These are phyloP conservation scores for Ophiognomonia clavigignenti-juglandacearum DNA, from an alignment of 2,329 filamentous ascomycete species.

Conservation along the genomic window DNA sequence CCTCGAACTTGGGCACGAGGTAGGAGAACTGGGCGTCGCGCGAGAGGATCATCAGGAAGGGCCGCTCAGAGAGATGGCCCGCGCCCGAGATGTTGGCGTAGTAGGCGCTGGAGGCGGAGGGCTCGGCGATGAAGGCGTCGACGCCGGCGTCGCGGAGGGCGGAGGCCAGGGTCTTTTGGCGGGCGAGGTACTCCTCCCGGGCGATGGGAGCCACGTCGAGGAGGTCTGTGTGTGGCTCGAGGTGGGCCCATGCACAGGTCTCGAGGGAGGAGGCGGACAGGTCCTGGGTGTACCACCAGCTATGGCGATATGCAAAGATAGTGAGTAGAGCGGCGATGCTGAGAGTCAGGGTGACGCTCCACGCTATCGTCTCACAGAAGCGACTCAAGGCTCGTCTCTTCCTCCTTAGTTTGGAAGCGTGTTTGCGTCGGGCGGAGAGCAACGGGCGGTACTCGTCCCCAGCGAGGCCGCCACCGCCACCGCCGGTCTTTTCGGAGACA, in stretches of 20 bases:
- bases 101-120: conserved; percentile 22
- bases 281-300: not conserved
- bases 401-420: conserved; percentile 1
- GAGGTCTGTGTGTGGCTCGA: conserved; percentile 20
- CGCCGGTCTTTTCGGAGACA: conserved; percentile 4
- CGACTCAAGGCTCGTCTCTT: conserved; percentile 8
- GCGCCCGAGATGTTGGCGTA: conserved; percentile 22
- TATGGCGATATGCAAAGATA: conserved; percentile 5
- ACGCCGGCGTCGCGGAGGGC: conserved; percentile 19
- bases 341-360: conserved; percentile 10
- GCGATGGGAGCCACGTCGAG: conserved; percentile 22
- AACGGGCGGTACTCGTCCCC: conserved; percentile 9
- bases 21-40: conserved; percentile 23
- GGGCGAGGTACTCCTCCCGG: conserved; percentile 22
- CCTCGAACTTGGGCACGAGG: conserved; percentile 25
- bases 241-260: conserved; percentile 22
- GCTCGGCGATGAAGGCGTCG: conserved; percentile 26
- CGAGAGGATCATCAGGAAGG: conserved; percentile 23
- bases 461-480: too few relatives aligned
- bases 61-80: conserved; percentile 24
- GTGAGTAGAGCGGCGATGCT: conserved; percentile 1
- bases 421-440: not conserved
- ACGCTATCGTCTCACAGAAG: conserved; percentile 13
- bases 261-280: conserved; percentile 16
- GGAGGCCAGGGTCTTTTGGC: conserved; percentile 21